Conservation (phyloP, 768 basidiomycete species). For the Boletus bicolor region DNA sequence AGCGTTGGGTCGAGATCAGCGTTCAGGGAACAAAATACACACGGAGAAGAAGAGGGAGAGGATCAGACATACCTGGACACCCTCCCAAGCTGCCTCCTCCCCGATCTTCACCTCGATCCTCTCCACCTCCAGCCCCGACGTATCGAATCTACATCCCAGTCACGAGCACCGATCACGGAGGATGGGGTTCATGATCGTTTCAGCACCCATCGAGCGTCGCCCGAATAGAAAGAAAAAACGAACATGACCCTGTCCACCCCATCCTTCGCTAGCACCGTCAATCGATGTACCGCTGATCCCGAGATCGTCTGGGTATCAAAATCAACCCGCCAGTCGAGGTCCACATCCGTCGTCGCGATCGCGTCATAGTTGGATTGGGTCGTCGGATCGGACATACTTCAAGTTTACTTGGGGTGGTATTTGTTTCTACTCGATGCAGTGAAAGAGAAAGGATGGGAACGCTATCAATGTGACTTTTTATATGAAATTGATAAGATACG, state of each 20-base stretch:
- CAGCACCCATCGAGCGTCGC: background rate
- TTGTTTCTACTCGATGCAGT: background rate
- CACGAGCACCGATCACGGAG: background rate
- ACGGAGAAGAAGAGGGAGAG: no score
- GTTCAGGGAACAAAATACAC: background rate
- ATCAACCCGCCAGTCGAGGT: conserved; percentile 78
- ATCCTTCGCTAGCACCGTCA: conserved; percentile 49
- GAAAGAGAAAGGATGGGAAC: background rate
- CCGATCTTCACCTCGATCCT: conserved; percentile 40
- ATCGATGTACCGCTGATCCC: conserved; percentile 63
- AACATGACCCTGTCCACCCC: conserved; percentile 61
- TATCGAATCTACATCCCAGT: conserved; percentile 58
- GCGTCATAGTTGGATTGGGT: conserved; percentile 79
- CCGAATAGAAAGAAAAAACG: conserved; percentile 15
- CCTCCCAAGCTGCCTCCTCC: conserved; percentile 43
- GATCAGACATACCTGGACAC: conserved; percentile 41
- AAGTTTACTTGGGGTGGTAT: background rate
- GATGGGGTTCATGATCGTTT: background rate
- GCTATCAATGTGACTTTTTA: background rate
- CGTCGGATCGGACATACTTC: conserved; percentile 49
- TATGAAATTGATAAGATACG: conserved; percentile 1
- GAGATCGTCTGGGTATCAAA: conserved; percentile 57
- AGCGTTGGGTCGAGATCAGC: no score
- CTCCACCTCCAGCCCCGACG: conserved; percentile 60
- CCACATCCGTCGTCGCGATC: conserved; percentile 62